Evolutionary conservation across 2,329 filamentous ascomycete species (phyloP), one percentile per base, ranked within the genome.

Genomic region (Volutella citrinella): DNA sequence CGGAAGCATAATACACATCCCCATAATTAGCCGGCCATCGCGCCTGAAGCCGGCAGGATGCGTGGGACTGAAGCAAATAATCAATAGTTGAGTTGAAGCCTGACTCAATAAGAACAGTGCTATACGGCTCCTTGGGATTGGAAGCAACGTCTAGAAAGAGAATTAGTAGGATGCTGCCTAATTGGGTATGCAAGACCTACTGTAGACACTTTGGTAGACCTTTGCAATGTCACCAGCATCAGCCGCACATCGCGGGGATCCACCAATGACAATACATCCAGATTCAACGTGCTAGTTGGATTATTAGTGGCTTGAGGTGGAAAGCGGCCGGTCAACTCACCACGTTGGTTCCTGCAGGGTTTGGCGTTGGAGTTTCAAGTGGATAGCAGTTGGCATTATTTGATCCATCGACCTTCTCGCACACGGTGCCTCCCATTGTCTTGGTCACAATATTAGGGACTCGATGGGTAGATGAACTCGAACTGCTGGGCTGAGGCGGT

Each of bases 341-440:
- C 4, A 42, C 32, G 10, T 42, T 42, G 26, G 40, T 42, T 10
- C 40, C 40, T 17, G n/a, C 36, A 21, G 36, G 36, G 14, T 40
- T 42, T 3, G 40, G 29, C 10, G 30, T 36, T 2, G 34, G 34
- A 4, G 26, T 32, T 15, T 18, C 20, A 4, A 40, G 14, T 3
- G 38, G 38, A 8, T 9, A n/a, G 10, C 38, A 40, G 5, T 23
- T 17, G 10, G 38, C 34, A 13, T 40, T 15, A 19, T 30, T 24
- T 7, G 38, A 40, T n/a, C 38, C 38, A 22, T 26, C 20, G 13
- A 40, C 19, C 14, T 37, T 19, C 3, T 17, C 19, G 11, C 38
- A 40, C 2, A 40, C 19, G 34, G 34, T 37, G 10, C 34, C 38
- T 13, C 37, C 19, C 19, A 16, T 18, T 19, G 40, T 34, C 6